Evolutionary conservation across 306 rosid genomes (phyloP).

Genomic region (Acacia confusa): DNA sequence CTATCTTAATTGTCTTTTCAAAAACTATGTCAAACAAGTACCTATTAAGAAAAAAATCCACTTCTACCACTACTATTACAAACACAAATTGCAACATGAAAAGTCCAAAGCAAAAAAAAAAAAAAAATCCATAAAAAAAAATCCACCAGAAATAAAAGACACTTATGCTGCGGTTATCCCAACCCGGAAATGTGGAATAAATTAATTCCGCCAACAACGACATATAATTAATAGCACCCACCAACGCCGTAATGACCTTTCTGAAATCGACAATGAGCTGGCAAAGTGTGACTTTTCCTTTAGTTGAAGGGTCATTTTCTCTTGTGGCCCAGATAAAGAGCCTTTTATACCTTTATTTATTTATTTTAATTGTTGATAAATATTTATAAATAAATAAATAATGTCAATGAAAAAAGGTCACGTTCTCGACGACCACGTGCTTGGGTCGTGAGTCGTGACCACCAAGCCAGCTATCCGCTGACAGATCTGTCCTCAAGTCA

Average conservation of each 20-base stretch:
- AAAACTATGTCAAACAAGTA: too few relatives aligned
- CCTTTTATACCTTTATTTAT: neutral
- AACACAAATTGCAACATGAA: too few relatives aligned
- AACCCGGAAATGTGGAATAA: too few relatives aligned
- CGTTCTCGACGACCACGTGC: constrained; percentile 31
- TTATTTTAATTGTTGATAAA: too few relatives aligned
- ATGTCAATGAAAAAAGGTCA: constrained; percentile 1
- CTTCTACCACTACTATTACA: too few relatives aligned
- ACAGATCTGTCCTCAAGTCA: constrained; percentile 49
- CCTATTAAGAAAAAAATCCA: too few relatives aligned
- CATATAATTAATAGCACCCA: neutral
- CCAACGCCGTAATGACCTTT: neutral
- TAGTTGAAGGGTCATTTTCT: neutral
- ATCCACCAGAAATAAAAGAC: too few relatives aligned
- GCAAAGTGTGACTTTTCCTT: neutral
- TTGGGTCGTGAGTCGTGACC: constrained; percentile 44
- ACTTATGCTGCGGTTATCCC: too few relatives aligned
- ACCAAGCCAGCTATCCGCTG: constrained; percentile 53
- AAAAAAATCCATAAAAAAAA: too few relatives aligned
- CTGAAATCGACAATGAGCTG: neutral
- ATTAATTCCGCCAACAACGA: too few relatives aligned
- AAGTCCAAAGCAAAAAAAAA: too few relatives aligned
- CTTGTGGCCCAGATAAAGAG: neutral
- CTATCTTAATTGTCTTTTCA: too few relatives aligned
- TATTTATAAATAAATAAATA: neutral